Base-by-base conservation (phyloP, 83 land plant genomes). In the Thuja plicata region DNA sequence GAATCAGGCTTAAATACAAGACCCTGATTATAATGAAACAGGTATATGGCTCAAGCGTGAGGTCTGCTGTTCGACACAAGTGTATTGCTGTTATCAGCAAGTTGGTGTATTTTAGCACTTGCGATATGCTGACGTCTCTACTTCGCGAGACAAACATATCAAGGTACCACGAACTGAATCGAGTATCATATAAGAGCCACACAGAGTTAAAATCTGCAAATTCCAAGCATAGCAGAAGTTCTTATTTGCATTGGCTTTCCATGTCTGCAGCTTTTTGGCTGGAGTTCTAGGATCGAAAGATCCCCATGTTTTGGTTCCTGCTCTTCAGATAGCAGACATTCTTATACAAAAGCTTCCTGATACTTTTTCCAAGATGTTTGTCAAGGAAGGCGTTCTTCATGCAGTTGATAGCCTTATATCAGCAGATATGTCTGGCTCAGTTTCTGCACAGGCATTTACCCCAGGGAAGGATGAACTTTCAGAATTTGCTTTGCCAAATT, bases 351-450 rank as follows among this genome's bases (percentile, higher is more conserved):
- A 95, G 91, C 96, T 94, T 87, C 93, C 98, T 77, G 91, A 91
- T 88, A 87, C 88, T 62, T 97, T 93, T 83, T 43, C 90, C 77
- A 92, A 94, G 78, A 89, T 95, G 85, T 97, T 98, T 85, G 88
- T 95, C 27, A 97, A 96, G 85, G 99, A 98, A 86, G 99, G 99
- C 79, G 97, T 98, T 55, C 89, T 97, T 57, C 95, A 94, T 93
- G 93, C 97, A 21, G 86, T 98, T 87, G 96, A 94, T 85, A 86
- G 91, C 17, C 93, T 95, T 38, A 57, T 92, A 30, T 62, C 80
- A 32, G 88, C 87, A 41, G 93, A 92, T 83, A 11, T 13, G 85
- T 48, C 57, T 46, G 50, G 52, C 34, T 48, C 85, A 83, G 15
- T 48, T 46, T 48, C 85, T 27, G 85, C 52, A 83, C 57, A 83